phyloP scores from a whole-genome alignment of 257 asterid species.

The Penstemon newberryi region DNA sequence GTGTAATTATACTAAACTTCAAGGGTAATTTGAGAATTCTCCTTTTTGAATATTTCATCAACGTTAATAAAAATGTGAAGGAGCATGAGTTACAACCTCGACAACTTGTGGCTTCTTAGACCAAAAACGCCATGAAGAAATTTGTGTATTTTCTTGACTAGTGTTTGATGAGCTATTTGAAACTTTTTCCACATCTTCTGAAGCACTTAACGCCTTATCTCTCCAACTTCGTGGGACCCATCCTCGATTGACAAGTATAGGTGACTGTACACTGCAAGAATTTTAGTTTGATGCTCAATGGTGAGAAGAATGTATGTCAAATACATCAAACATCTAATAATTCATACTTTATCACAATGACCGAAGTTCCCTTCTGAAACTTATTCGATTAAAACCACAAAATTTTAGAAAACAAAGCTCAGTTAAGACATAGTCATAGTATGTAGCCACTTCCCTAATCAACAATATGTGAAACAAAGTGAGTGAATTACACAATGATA shows the following conservation, averaged over 20 bases:
- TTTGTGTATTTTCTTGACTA: slow-evolving; percentile 40
- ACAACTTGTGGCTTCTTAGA: slow-evolving; percentile 42
- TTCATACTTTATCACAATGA: not conserved
- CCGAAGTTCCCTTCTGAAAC: not conserved
- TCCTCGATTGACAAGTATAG: slow-evolving; percentile 92
- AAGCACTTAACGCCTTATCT: slow-evolving; percentile 53
- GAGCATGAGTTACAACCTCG: slow-evolving; percentile 44
- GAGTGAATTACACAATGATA: not conserved
- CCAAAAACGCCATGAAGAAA: slow-evolving; percentile 66
- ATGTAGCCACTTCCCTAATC: slow-evolving; percentile 4
- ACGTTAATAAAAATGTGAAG: slow-evolving; percentile 16
- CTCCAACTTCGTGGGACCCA: slow-evolving; percentile 99
- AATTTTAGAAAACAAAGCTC: not conserved
- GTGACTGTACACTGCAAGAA: slow-evolving; percentile 61
- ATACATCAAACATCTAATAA: slow-evolving; percentile 17
- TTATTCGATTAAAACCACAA: not conserved
- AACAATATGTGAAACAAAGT: not conserved
- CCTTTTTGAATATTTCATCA: not conserved
- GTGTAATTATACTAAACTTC: no score
- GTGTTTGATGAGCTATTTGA: slow-evolving; percentile 39
- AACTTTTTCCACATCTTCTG: slow-evolving; percentile 33
- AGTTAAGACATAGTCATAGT: not conserved
- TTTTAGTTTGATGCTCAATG: slow-evolving; percentile 27
- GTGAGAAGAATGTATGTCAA: slow-evolving; percentile 2
- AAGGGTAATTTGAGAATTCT: no score